Conservation (phyloP, 2,329 filamentous ascomycete species). For the Neonectria faginata region DNA sequence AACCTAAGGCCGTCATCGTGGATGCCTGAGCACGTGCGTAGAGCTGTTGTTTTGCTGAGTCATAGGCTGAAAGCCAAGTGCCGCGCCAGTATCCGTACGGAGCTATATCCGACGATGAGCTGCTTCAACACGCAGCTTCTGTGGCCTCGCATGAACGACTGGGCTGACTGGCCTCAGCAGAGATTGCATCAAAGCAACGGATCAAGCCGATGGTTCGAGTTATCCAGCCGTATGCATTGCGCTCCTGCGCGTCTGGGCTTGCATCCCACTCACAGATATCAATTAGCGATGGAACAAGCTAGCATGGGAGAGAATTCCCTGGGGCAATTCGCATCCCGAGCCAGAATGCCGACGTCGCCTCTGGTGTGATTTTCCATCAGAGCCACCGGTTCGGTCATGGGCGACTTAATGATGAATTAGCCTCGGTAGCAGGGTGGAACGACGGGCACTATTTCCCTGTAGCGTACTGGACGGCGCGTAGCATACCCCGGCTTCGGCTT, state of each 20-base stretch:
- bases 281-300: constrained; percentile 21
- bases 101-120: background rate
- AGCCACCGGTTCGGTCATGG: background rate
- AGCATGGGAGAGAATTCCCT: constrained; percentile 32
- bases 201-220: constrained; percentile 18
- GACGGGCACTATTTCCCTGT: constrained; percentile 15
- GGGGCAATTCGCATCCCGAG: constrained; percentile 10
- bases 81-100: background rate
- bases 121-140: background rate
- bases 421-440: constrained; percentile 44
- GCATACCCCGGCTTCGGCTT: constrained; percentile 41
- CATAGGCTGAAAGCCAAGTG: background rate
- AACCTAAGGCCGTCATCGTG: background rate
- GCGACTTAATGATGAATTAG: constrained; percentile 31
- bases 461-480: constrained; percentile 10
- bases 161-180: background rate
- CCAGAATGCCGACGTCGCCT: constrained; percentile 23
- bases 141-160: background rate
- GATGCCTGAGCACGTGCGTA: constrained; percentile 2
- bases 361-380: constrained; percentile 13
- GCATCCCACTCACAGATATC: constrained; percentile 14
- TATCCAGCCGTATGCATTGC: constrained; percentile 10
- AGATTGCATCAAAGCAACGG: background rate
- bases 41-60: background rate
- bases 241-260: constrained; percentile 10